Evolutionary conservation across 129 eudicot genomes (phyloP).

Genomic region (Flaveria bidentis): DNA sequence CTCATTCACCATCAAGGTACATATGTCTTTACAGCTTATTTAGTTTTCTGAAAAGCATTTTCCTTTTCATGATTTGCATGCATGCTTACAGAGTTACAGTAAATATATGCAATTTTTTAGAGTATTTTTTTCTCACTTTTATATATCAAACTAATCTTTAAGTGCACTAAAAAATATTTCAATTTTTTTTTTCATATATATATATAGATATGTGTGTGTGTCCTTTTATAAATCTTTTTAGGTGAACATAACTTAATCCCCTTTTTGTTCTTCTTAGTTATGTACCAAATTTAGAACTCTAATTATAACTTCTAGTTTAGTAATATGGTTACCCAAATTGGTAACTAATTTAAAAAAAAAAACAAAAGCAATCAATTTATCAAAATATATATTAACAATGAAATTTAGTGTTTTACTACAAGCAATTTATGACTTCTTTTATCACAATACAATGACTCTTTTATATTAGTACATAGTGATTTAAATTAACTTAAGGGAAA

Average conservation of each 20-base stretch:
- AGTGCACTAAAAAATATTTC: no score
- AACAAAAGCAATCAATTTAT: neutral
- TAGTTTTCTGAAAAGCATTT: slow-evolving; percentile 8
- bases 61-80: slow-evolving; percentile 19
- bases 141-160: no score
- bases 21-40: neutral
- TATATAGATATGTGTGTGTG: no score
- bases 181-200: no score
- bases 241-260: neutral
- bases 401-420: neutral
- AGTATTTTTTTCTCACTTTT: neutral
- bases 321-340: neutral
- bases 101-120: neutral
- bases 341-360: neutral
- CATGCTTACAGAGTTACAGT: slow-evolving; percentile 5
- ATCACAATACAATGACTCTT: no score
- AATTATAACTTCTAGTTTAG: no score
- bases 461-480: no score
- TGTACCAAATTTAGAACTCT: neutral
- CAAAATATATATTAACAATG: neutral
- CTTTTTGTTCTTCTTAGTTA: neutral
- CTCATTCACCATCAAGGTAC: slow-evolving; percentile 90
- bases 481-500: no score
- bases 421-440: neutral
- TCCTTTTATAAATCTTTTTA: no score